Evolutionary conservation across 805 yeast genomes (phyloP), one percentile per base, ranked within the genome.

Genomic region (Sugiyamaella lignohabitans): DNA sequence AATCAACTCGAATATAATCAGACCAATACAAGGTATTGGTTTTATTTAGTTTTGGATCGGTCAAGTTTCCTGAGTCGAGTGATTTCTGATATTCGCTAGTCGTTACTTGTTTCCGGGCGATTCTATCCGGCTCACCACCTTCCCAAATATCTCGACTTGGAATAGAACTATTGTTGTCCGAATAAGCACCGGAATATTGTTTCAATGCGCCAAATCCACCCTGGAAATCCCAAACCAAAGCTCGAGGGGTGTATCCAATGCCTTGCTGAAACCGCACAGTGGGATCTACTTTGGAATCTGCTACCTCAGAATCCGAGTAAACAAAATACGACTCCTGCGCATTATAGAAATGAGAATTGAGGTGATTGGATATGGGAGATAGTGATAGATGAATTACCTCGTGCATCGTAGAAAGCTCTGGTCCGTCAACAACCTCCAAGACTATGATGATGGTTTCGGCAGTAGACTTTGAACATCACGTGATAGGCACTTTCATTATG

Each of bases 261-360:
- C 72, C 71, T 3, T 75, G 66, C 35, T 70, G 65, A 52, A 80
- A 70, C 50, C 72, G 72, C 2, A 80, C 69, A 16, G 65, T 45
- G 2, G 82, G 74, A 50, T 73, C 76, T 3, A 72, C 64, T 1
- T 30, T 46, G n/a, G 68, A 60, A 10, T 41, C 41, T 2, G 48
- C 52, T 14, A 45, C 46, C 16, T 58, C 56, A n/a, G 51, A 61
- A 14, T 56, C 60, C 10, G 47, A 63, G 60, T 74, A 83, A 24
- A 78, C 80, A 38, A 83, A 72, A 57, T 78, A 80, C 6, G 76
- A 64, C 47, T 87, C 95, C 62, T 87, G 95, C 10, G 76, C 64
- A 58, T 93, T 91, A 69, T 80, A 86, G 59, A 86, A 82, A 56
- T 87, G 96, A 0, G 95, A 76, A 2, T 76, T 62, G n/a, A 86